These are phyloP conservation scores for Hypoxylon trugodes DNA, from an alignment of 495 filamentous ascomycete species.

Conservation along the genomic window DNA sequence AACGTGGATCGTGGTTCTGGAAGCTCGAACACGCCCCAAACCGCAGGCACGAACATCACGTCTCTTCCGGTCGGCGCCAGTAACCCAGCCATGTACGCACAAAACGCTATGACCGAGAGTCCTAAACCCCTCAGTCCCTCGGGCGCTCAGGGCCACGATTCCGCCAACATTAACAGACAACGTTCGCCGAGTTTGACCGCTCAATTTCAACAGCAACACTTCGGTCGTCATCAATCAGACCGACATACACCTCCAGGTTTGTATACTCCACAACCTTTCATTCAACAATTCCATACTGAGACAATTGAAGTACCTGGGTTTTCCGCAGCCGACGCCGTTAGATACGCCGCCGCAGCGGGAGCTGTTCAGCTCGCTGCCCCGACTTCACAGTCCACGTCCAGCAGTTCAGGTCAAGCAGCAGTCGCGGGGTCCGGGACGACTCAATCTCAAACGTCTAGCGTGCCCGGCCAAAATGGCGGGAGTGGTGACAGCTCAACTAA, in stretches of 20 bases:
- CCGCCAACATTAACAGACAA: conserved; percentile 60
- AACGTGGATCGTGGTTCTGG: conserved; percentile 60
- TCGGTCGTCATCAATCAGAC: conserved; percentile 61
- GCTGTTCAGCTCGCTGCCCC: conserved; percentile 36
- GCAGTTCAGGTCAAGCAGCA: conserved; percentile 34
- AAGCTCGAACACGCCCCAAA: conserved; percentile 65
- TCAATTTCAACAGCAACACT: conserved; percentile 71
- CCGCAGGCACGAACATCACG: conserved; percentile 57
- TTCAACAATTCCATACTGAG: conserved; percentile 37
- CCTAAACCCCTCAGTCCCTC: conserved; percentile 86
- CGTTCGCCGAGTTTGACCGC: conserved; percentile 76
- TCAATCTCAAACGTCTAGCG: conserved; percentile 41
- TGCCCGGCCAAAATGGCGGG: conserved; percentile 32
- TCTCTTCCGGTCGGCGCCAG: conserved; percentile 58
- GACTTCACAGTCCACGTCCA: conserved; percentile 27
- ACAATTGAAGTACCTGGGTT: conserved; percentile 49
- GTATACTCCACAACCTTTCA: conserved; percentile 41
- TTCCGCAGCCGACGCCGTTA: conserved; percentile 57
- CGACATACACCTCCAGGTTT: conserved; percentile 50
- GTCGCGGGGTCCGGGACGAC: conserved; percentile 13
- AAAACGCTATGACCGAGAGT: conserved; percentile 80
- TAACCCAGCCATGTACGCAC: conserved; percentile 70
- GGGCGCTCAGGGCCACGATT: conserved; percentile 65
- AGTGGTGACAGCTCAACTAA: conserved; percentile 51
- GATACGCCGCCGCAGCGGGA: conserved; percentile 54